Evolutionary conservation across 495 filamentous ascomycete genomes (phyloP).

Genomic region (Evansstolkia leycettana): DNA sequence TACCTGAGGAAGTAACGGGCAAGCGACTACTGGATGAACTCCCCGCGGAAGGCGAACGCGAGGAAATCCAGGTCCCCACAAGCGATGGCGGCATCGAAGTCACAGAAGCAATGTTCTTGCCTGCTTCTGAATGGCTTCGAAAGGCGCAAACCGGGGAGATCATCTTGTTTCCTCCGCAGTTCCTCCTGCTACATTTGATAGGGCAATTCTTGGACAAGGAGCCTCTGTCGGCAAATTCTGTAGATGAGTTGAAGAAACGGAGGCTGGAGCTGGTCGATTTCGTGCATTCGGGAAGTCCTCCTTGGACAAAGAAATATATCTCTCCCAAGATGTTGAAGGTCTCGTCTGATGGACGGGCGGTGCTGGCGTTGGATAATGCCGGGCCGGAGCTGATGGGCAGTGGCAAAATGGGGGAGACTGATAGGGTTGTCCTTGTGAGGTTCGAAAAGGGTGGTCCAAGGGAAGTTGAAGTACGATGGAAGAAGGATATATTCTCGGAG

Average conservation of each 20-base stretch:
- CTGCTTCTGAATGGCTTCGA: constrained; percentile 54
- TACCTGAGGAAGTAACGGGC: constrained; percentile 34
- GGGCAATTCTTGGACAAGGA: constrained; percentile 44
- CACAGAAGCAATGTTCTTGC: constrained; percentile 66
- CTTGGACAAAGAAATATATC: constrained; percentile 73
- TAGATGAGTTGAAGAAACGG: constrained; percentile 31
- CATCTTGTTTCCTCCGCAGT: constrained; percentile 84
- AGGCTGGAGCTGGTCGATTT: constrained; percentile 48
- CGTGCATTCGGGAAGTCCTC: constrained; percentile 38
- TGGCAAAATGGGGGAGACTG: constrained; percentile 52
- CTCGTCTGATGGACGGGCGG: constrained; percentile 42
- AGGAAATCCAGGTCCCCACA: constrained; percentile 46
- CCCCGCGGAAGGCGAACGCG: constrained; percentile 21
- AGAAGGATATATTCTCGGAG: constrained; percentile 33
- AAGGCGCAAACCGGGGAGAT: constrained; percentile 51
- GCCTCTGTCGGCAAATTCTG: constrained; percentile 15
- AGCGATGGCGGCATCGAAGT: constrained; percentile 80
- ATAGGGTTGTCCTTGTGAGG: constrained; percentile 59
- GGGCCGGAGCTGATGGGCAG: constrained; percentile 56
- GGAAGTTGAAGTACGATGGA: constrained; percentile 41
- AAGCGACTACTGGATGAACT: constrained; percentile 17
- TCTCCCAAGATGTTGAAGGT: constrained; percentile 49
- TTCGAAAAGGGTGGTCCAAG: constrained; percentile 46
- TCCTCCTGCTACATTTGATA: constrained; percentile 59
- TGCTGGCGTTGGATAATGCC: constrained; percentile 58